Conservation (phyloP, 345 rosid species). For the Gossypium anomalum region DNA sequence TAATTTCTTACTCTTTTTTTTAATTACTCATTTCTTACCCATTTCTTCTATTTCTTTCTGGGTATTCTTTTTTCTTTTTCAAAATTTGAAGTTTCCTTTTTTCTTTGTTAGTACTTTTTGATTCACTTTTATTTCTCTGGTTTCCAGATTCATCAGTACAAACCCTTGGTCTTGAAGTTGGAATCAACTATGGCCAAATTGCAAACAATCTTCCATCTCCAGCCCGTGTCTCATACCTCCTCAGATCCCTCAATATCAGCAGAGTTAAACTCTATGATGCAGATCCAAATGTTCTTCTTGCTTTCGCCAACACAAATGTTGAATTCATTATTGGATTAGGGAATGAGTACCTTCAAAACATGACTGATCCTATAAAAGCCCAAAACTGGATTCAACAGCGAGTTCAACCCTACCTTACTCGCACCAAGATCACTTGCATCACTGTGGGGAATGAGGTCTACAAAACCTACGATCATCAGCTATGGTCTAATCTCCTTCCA, state of each 20-base stretch:
- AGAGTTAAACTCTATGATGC: conserved; percentile 81
- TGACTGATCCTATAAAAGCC: conserved; percentile 61
- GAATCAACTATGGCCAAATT: conserved; percentile 91
- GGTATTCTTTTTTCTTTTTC: not conserved
- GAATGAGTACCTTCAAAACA: conserved; percentile 48
- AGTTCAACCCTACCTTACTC: conserved; percentile 53
- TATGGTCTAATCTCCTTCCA: conserved; percentile 49
- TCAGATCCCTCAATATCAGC: conserved; percentile 59
- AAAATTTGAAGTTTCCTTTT: not conserved
- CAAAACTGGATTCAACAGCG: conserved; percentile 61
- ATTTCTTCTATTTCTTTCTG: not conserved
- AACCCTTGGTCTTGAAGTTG: conserved; percentile 38
- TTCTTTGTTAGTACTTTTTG: not conserved
- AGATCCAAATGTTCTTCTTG: conserved; percentile 67
- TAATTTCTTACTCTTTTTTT: not conserved
- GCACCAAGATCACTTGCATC: conserved; percentile 59
- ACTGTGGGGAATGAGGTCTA: conserved; percentile 80
- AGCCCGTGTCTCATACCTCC: conserved; percentile 48
- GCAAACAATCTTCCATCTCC: conserved; percentile 88
- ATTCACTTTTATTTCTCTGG: not conserved
- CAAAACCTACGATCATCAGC: conserved; percentile 32
- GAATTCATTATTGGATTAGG: conserved; percentile 78
- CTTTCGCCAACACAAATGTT: conserved; percentile 62
- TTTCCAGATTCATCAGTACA: conserved; percentile 11
- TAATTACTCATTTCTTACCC: not conserved